Conservation (phyloP, 164 flowering plant genomes). For the Nelumbo lutea region DNA sequence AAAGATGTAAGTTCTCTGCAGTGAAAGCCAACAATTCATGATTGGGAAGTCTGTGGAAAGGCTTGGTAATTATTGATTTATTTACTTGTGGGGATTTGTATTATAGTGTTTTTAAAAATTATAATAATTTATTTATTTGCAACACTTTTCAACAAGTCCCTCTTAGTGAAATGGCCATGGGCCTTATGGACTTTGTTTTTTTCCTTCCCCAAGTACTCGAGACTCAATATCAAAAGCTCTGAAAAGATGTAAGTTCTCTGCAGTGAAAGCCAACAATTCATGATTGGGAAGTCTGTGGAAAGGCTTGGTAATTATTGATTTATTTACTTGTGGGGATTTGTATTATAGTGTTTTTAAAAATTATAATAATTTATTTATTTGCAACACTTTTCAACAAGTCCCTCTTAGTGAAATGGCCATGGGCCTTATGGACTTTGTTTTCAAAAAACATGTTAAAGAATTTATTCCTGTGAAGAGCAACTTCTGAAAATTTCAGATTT, state of each 20-base stretch:
- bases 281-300: background rate
- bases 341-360: too few species aligned
- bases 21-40: background rate
- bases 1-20: conserved; percentile 29
- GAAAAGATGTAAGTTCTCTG: conserved; percentile 28
- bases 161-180: background rate
- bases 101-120: too few species aligned
- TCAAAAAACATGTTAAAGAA: background rate
- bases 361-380: too few species aligned
- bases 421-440: background rate
- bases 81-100: background rate
- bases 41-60: background rate
- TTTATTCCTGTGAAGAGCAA: too few species aligned
- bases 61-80: background rate
- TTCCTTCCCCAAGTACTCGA: conserved; percentile 6
- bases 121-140: too few species aligned
- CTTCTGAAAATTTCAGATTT: too few species aligned
- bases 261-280: background rate
- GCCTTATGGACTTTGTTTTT: conserved; percentile 1
- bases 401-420: background rate
- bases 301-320: background rate
- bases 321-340: background rate
- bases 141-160: background rate
- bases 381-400: too few species aligned
- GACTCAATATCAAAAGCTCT: conserved; percentile 14